These are phyloP conservation scores for Pleoardoris graminearum DNA, from an alignment of 2,329 filamentous ascomycete genomes.

Conservation along the genomic window DNA sequence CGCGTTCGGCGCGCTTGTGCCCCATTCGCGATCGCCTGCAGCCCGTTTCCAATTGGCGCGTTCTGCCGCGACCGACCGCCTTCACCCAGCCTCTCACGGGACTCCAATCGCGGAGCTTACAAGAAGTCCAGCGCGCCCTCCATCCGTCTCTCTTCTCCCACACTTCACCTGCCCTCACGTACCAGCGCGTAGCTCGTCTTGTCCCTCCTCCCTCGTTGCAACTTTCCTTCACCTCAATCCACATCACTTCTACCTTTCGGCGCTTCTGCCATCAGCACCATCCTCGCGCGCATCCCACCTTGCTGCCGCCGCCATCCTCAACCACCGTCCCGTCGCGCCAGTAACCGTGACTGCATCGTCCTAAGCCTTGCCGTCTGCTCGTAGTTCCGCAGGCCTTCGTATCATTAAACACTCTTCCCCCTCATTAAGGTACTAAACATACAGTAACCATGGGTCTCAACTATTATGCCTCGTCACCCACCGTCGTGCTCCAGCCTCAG, in stretches of 20 bases:
- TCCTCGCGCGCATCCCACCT: conserved; percentile 20
- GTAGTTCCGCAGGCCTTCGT: conserved; percentile 36
- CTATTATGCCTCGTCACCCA: conserved; percentile 53
- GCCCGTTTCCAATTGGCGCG: conserved; percentile 17
- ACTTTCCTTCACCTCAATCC: conserved; percentile 19
- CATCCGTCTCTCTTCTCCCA: conserved; percentile 41
- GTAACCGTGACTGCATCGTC: conserved; percentile 27
- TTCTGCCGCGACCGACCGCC: conserved; percentile 30
- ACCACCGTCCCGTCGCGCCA: conserved; percentile 28
- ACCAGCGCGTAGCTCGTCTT: conserved; percentile 22
- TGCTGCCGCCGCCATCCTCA: conserved; percentile 20
- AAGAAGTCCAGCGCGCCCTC: conserved; percentile 39
- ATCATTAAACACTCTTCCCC: conserved; percentile 34
- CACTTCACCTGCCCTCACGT: conserved; percentile 37
- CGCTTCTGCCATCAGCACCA: conserved; percentile 12
- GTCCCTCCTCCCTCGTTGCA: conserved; percentile 13
- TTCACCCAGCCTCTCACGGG: conserved; percentile 41
- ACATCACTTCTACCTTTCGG: conserved; percentile 18
- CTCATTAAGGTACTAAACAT: conserved; percentile 45
- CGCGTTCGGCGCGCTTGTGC: conserved; percentile 19
- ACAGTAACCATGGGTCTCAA: conserved; percentile 49
- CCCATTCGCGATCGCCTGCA: conserved; percentile 23
- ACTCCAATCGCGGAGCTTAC: conserved; percentile 37
- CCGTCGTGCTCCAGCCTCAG: conserved; percentile 51
- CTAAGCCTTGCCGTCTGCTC: conserved; percentile 35